Conservation (phyloP, 2,329 filamentous ascomycete genomes). For the Ophiostoma sp. region DNA sequence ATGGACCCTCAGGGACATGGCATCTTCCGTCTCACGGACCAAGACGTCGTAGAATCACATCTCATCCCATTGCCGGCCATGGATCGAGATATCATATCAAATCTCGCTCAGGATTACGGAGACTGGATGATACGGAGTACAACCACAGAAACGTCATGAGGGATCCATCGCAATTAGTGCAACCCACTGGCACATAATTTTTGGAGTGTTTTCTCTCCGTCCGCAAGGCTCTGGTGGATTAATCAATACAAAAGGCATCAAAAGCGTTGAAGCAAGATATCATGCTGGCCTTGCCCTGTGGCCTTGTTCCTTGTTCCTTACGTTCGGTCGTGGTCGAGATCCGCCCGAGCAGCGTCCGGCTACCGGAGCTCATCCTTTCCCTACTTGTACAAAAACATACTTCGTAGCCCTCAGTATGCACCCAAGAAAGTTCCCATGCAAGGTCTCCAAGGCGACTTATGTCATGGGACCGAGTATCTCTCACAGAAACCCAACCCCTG, state of each 20-base stretch:
- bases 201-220: background rate
- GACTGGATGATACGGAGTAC: background rate
- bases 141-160: background rate
- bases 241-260: background rate
- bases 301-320: background rate
- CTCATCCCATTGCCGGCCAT: background rate
- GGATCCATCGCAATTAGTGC: background rate
- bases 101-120: background rate
- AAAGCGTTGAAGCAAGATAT: background rate
- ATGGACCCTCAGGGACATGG: background rate
- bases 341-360: slow-evolving; percentile 9
- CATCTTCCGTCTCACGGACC: background rate
- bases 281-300: background rate
- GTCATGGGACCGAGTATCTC: background rate
- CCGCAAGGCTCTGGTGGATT: background rate
- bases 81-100: background rate
- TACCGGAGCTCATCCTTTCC: background rate
- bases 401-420: too few relatives aligned
- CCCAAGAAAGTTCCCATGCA: background rate
- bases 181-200: background rate
- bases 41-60: background rate
- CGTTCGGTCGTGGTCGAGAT: background rate
- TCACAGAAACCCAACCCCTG: background rate
- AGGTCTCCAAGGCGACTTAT: too few relatives aligned
- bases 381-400: too few relatives aligned